These are phyloP conservation scores for Euphorbia pulcherrima DNA, from an alignment of 345 rosid species.

Conservation along the genomic window DNA sequence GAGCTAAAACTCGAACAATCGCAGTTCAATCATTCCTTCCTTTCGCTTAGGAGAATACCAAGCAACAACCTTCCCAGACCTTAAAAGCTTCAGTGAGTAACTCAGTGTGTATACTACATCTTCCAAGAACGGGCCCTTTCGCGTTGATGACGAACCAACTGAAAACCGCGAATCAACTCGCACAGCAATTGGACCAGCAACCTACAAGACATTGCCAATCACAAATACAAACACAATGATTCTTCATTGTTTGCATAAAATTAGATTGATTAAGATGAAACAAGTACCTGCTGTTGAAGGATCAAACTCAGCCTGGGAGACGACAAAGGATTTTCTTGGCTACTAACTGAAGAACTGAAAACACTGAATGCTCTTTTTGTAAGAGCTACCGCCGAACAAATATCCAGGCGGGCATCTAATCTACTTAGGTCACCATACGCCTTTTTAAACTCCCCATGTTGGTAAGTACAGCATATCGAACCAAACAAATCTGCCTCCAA, in stretches of 20 bases:
- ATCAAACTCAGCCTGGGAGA: conserved; percentile 67
- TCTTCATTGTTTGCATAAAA: too few species aligned
- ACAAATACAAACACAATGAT: not conserved
- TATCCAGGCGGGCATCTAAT: conserved; percentile 70
- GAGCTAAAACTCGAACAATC: conserved; percentile 59
- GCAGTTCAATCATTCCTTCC: conserved; percentile 85
- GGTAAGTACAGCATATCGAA: conserved; percentile 67
- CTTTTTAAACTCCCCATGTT: conserved; percentile 64
- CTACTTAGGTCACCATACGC: conserved; percentile 65
- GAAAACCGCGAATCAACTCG: conserved; percentile 60
- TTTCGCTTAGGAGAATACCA: conserved; percentile 88
- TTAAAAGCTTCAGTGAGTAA: conserved; percentile 63
- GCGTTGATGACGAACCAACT: conserved; percentile 37
- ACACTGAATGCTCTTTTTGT: conserved; percentile 41
- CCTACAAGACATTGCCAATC: conserved; percentile 31
- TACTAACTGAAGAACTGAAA: conserved; percentile 37
- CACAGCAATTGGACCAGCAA: conserved; percentile 65
- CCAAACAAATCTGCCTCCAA: conserved; percentile 60
- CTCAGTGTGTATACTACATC: conserved; percentile 63
- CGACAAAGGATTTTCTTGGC: conserved; percentile 36
- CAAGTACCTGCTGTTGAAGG: conserved; percentile 74
- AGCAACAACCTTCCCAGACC: conserved; percentile 73
- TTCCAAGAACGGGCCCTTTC: conserved; percentile 41
- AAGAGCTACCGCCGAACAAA: conserved; percentile 59
- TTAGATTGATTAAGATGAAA: not conserved